These are phyloP conservation scores for Akanthomyces dipterigenus DNA, from an alignment of 2,329 filamentous ascomycete genomes.

Conservation along the genomic window DNA sequence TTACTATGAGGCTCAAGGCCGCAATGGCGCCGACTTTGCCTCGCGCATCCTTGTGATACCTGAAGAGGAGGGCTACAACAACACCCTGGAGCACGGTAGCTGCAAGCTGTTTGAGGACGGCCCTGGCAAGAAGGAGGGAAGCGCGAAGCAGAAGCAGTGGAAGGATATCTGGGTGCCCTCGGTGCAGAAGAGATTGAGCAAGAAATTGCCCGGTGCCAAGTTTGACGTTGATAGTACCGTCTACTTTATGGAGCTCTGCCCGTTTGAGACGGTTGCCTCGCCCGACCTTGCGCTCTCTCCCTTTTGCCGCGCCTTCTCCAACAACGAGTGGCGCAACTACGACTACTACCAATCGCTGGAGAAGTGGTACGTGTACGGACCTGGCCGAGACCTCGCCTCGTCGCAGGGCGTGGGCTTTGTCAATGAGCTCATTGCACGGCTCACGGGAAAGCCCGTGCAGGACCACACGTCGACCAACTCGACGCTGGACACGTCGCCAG, in stretches of 20 bases:
- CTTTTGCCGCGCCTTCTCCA: slow-evolving; percentile 72
- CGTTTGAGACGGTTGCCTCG: slow-evolving; percentile 72
- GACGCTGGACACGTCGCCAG: slow-evolving; percentile 61
- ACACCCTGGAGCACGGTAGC: slow-evolving; percentile 69
- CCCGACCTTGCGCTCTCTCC: slow-evolving; percentile 44
- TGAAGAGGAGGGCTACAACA: slow-evolving; percentile 63
- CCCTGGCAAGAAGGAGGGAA: slow-evolving; percentile 39
- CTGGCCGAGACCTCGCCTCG: slow-evolving; percentile 70
- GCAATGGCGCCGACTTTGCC: slow-evolving; percentile 35
- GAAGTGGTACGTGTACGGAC: slow-evolving; percentile 79
- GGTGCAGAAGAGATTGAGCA: slow-evolving; percentile 64
- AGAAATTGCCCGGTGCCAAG: slow-evolving; percentile 59
- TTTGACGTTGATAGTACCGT: slow-evolving; percentile 57
- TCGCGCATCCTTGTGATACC: slow-evolving; percentile 60
- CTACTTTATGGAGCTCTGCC: slow-evolving; percentile 81
- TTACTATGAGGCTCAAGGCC: slow-evolving; percentile 47
- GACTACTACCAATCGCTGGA: slow-evolving; percentile 73
- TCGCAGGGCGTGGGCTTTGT: slow-evolving; percentile 83
- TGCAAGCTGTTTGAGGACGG: slow-evolving; percentile 66
- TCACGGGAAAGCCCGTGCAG: slow-evolving; percentile 61
- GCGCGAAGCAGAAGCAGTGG: slow-evolving; percentile 51
- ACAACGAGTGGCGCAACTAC: slow-evolving; percentile 68
- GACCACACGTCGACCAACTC: slow-evolving; percentile 72
- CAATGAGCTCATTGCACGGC: slow-evolving; percentile 78
- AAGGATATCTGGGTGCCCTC: slow-evolving; percentile 55